phyloP scores from a whole-genome alignment of 352 stramenopile species.

The Aphanomyces cochlioides region DNA sequence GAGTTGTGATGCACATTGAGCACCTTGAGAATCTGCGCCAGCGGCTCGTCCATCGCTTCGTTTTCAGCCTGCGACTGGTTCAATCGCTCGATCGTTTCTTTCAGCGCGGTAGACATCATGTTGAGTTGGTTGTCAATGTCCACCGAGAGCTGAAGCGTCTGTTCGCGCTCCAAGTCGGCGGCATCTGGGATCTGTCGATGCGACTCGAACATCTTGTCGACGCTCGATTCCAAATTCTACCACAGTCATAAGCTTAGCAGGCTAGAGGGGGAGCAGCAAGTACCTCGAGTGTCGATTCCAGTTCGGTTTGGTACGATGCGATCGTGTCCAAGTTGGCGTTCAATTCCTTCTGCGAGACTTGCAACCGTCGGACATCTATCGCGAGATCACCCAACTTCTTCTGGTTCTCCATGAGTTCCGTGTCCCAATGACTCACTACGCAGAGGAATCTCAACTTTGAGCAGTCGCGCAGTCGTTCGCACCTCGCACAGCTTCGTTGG shows the following conservation, averaged over 20 bases:
- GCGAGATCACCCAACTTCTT: slow-evolving; percentile 80
- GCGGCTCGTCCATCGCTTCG: slow-evolving; percentile 66
- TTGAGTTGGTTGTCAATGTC: slow-evolving; percentile 85
- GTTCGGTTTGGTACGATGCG: slow-evolving; percentile 85
- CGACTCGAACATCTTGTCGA: slow-evolving; percentile 87
- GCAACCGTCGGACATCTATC: slow-evolving; percentile 75
- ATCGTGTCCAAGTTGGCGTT: slow-evolving; percentile 85
- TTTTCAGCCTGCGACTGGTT: slow-evolving; percentile 76
- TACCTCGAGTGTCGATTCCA: slow-evolving; percentile 85
- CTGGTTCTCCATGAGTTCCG: slow-evolving; percentile 80
- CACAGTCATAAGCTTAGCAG: neutral
- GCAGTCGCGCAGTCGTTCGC: slow-evolving; percentile 4
- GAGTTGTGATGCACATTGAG: slow-evolving; percentile 88
- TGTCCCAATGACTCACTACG: slow-evolving; percentile 80
- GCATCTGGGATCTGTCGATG: slow-evolving; percentile 82
- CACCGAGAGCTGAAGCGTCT: slow-evolving; percentile 80
- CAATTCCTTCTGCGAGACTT: slow-evolving; percentile 82
- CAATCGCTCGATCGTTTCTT: slow-evolving; percentile 83
- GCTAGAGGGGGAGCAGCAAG: slow-evolving; percentile 8
- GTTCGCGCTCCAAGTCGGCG: slow-evolving; percentile 81
- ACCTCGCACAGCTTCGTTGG: slow-evolving; percentile 84
- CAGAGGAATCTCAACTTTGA: slow-evolving; percentile 20
- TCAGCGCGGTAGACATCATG: slow-evolving; percentile 80
- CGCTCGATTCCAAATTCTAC: slow-evolving; percentile 82
- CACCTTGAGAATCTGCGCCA: slow-evolving; percentile 87